Evolutionary conservation across 2,329 filamentous ascomycete species (phyloP), one percentile per base, ranked within the genome.

Genomic region (Sarocladium strictum): DNA sequence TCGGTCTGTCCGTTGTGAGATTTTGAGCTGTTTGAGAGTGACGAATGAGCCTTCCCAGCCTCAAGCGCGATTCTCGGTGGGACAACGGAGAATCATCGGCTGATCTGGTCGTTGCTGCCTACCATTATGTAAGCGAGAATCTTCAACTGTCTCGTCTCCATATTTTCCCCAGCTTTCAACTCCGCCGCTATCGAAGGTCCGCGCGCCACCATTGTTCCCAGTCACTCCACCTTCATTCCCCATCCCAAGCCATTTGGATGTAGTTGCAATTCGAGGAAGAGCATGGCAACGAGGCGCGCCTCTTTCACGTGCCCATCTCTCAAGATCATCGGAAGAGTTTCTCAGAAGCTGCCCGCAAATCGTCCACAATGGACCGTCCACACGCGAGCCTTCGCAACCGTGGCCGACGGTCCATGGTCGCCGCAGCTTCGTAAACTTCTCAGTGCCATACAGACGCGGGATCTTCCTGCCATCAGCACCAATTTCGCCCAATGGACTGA

Each of bases 381-480:
- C 3, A 26, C 12, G 29, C 47, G 26, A 35, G 7, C 21, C n/a
- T 23, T 12, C 17, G 47, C 47, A 5, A 47, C 43, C 3, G 14
- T 12, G 11, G n/a, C 10, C 43, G 23, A 47, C 23, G 7, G 23
- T n/a, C 23, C 24, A 3, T 27, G 43, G 43, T 33, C 47, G 17
- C 47, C 26, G 33, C 47, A 51, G 19, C 43, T 71, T 12, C 62
- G 64, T 19, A 19, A 24, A 0, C 60, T 73, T 1, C 57, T 73
- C 2, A 45, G 54, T 19, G 66, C 64, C n/a, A 63, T 73, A 32
- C 69, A 69, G 53, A 60, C 56, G 27, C 64, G 59, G 53, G 58
- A 68, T 33, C 40, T 57, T 10, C 32, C 51, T n/a, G 51, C 29
- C n/a, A 52, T 26, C 4, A 50, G 26, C n/a, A 12, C n/a, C 3